phyloP scores from a whole-genome alignment of 768 basidiomycete species.

The Tephrocybe sp. region DNA sequence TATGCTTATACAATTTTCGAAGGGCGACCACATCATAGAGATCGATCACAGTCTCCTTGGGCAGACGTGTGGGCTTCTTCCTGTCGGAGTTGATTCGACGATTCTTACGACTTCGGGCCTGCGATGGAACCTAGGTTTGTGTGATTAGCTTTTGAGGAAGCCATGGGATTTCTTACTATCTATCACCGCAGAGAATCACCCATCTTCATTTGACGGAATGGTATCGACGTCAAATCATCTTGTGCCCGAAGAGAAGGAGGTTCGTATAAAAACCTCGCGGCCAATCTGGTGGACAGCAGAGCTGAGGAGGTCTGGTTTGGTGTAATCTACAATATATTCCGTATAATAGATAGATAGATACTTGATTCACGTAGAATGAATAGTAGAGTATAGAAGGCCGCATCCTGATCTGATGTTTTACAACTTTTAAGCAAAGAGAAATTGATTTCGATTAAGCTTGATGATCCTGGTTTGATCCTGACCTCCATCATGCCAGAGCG shows the following conservation, averaged over 20 bases:
- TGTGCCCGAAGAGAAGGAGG: conserved; percentile 56
- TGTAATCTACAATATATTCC: too few relatives aligned
- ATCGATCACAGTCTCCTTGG: conserved; percentile 77
- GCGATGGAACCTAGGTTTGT: conserved; percentile 84
- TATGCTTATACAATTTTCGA: not conserved
- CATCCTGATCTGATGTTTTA: too few relatives aligned
- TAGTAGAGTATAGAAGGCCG: too few relatives aligned
- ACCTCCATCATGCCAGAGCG: conserved; percentile 24
- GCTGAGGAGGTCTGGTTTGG: conserved; percentile 35
- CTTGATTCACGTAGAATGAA: too few relatives aligned
- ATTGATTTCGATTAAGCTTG: not conserved
- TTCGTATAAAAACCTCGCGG: conserved; percentile 72
- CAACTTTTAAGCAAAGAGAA: too few relatives aligned
- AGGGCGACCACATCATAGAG: conserved; percentile 83
- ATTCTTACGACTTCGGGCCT: conserved; percentile 80
- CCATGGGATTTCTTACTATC: not conserved
- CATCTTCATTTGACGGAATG: conserved; percentile 80
- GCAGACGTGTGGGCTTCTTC: conserved; percentile 91
- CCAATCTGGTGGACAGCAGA: conserved; percentile 93
- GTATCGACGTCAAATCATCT: conserved; percentile 96
- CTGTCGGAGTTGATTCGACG: conserved; percentile 78
- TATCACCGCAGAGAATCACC: conserved; percentile 42
- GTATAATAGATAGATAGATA: too few relatives aligned
- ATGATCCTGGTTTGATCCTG: not conserved
- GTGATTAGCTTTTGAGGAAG: not conserved